These are phyloP conservation scores for Salvia rosmarinus DNA, from an alignment of 257 asterid species.

Conservation along the genomic window DNA sequence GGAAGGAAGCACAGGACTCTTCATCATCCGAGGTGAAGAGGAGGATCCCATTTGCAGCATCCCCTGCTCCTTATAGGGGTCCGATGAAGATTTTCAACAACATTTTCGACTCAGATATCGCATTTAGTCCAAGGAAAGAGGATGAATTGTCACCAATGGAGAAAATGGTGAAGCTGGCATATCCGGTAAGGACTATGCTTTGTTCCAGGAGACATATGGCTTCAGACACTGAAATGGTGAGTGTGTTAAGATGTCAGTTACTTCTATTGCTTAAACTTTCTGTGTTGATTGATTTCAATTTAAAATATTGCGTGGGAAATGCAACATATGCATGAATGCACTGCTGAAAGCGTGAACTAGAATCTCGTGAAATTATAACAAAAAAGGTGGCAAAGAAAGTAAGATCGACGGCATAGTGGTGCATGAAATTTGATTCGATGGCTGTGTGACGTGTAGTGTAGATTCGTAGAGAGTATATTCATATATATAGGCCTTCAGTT, in stretches of 20 bases:
- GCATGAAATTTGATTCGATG: constrained; percentile 20
- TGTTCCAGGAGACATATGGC: constrained; percentile 86
- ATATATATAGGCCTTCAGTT: background rate
- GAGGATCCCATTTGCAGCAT: constrained; percentile 69
- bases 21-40: constrained; percentile 50
- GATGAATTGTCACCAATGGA: constrained; percentile 50
- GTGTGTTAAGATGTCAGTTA: constrained; percentile 29
- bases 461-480: background rate
- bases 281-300: constrained; percentile 24
- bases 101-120: constrained; percentile 76
- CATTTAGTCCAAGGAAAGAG: constrained; percentile 76
- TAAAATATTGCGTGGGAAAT: constrained; percentile 23
- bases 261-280: constrained; percentile 23
- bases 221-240: constrained; percentile 84
- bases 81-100: constrained; percentile 87
- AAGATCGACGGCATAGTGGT: constrained; percentile 3
- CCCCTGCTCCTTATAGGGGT: constrained; percentile 72
- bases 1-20: constrained; percentile 90
- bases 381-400: constrained; percentile 25
- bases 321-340: constrained; percentile 31
- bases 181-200: constrained; percentile 82
- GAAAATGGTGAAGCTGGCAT: constrained; percentile 70
- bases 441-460: constrained; percentile 20
- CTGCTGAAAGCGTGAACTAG: constrained; percentile 20
- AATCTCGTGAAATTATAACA: constrained; percentile 10